Base-by-base conservation (phyloP, 768 basidiomycete genomes). In the Kwoniella sp. region DNA sequence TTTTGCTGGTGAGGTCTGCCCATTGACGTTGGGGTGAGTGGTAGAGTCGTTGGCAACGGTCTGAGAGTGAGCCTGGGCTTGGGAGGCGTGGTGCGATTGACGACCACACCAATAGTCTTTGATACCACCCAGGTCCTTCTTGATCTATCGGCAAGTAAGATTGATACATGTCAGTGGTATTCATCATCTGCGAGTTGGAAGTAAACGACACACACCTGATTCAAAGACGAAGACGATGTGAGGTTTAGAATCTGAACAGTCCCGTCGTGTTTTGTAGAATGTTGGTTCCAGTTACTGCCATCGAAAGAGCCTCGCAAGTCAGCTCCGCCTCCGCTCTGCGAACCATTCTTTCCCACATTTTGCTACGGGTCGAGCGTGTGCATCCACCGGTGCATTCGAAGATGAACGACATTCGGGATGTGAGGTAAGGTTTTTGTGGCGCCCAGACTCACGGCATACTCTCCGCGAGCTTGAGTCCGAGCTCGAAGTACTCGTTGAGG, bases 81-180 rank as follows among this genome's bases (percentile, higher is more conserved):
- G 34, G 26, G 17, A 22, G 59, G 66, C 29, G 51, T 58, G 74
- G 17, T 29, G 51, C 7, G 74, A 75, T 55, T 41, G 45, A 17
- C 74, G 54, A 13, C 69, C 74, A 34, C 74, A 75, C 74, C 74
- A 75, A 59, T 71, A 73, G 15, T 73, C 74, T 50, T 69, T 66
- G 29, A 75, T 53, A 11, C 68, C 68, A 7, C 65, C 65, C 4
- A 75, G 58, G 11, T 41, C 34, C 31, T 68, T 68, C 11, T 60
- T 41, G 12, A 54, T 65, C 69, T 73, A 34, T 12, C 5, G 5
- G 31, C 5, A 20, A 48, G 47, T 20, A 34, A 34, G 34, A 23
- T 48, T 7, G 4, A 29, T 38, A 13, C 8, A 56, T 8, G 30
- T 22, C 13, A 17, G n/a, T n/a, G n/a, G n/a, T n/a, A n/a, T n/a